Conservation (phyloP, 371 early-diverging fungal species). For the Lichtheimia ornata region DNA sequence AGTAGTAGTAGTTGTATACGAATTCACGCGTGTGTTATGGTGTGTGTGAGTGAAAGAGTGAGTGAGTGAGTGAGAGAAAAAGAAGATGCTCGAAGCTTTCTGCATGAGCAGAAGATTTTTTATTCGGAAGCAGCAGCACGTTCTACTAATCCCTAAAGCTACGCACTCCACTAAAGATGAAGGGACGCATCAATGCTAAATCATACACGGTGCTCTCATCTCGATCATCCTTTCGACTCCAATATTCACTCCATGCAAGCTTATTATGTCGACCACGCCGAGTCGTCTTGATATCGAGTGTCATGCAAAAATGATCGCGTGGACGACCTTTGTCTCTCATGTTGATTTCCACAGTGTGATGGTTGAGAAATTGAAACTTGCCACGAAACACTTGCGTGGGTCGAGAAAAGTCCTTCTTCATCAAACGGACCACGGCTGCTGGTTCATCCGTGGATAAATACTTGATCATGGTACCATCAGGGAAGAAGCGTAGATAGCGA, state of each 20-base stretch:
- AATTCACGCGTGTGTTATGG: too few relatives aligned
- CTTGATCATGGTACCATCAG: conserved; percentile 41
- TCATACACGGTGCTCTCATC: conserved; percentile 23
- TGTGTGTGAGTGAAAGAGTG: background rate
- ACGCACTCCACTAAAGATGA: conserved; percentile 24
- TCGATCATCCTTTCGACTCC: conserved; percentile 19
- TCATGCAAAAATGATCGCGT: conserved; percentile 32
- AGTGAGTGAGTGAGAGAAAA: conserved; percentile 4
- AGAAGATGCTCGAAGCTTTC: conserved; percentile 3
- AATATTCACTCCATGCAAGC: conserved; percentile 52
- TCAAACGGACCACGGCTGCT: conserved; percentile 20
- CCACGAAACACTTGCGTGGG: conserved; percentile 40
- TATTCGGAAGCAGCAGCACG: background rate
- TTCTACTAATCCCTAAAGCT: conserved; percentile 2
- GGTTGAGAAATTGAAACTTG: conserved; percentile 24
- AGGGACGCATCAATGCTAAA: conserved; percentile 22
- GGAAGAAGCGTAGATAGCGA: conserved; percentile 61
- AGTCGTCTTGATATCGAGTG: conserved; percentile 38
- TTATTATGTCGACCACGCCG: conserved; percentile 57
- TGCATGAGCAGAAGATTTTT: background rate
- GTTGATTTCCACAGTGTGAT: conserved; percentile 14
- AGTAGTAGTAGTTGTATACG: background rate
- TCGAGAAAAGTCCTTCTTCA: conserved; percentile 24
- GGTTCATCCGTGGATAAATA: conserved; percentile 53
- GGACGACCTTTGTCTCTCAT: conserved; percentile 30